Base-by-base conservation (phyloP, 129 eudicot genomes). In the Centella asiatica region DNA sequence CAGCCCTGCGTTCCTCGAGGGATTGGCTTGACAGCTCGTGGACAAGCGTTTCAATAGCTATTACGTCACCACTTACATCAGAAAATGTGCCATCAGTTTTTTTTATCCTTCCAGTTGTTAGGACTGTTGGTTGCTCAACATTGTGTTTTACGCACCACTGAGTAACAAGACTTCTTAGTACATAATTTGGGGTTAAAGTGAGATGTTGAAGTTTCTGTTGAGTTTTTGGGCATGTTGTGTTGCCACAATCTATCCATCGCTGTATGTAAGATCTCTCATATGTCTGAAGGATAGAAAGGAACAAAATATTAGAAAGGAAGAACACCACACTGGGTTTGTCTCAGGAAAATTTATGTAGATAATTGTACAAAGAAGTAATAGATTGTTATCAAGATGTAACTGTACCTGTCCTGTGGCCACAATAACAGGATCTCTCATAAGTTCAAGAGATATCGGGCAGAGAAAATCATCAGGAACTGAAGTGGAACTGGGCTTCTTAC, bases 1-100 rank as follows among this genome's bases (percentile, higher is more conserved):
- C 95, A 0, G 76, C 57, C 70, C 92, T 71, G 23, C 75, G 79
- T 22, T 87, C 95, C 67, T 87, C 90, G 4, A 72, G 24, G 15
- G 84, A 75, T 46, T 57, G 61, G 67, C 84, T 80, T 20, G 96
- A 75, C 56, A 92, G 94, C 59, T 84, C 82, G 1, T 42, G 76
- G 6, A 92, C 84, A 42, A 92, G 81, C 28, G 77, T 23, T 54
- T 92, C 82, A 47, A 92, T 82, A 67, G 95, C 86, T 17, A 81
- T 84, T 12, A 90, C 84, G 66, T 87, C 98, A 10, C 79, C 94
- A 25, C 81, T 86, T 29, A 86, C 90, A 62, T 86, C 94, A 52
- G 85, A 85, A 53, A 83, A 90, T 5, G 94, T 77, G 11, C 94
- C 95, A 62, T 90, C 97, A 48, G 77, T 81, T 44, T 61, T 78